Conservation (phyloP, 2,329 filamentous ascomycete species). For the Septoria petroselini region DNA sequence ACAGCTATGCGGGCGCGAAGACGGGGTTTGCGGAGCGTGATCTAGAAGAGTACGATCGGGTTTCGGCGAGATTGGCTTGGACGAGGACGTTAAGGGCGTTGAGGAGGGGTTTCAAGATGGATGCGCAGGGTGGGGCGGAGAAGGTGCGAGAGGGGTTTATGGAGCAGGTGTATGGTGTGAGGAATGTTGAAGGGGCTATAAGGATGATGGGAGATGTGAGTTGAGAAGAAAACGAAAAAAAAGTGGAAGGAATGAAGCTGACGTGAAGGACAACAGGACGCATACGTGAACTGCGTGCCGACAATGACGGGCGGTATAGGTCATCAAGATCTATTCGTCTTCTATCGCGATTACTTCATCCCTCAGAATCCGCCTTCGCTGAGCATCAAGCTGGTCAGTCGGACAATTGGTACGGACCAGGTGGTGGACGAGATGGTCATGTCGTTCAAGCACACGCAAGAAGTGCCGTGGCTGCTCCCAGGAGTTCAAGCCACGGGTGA, state of each 20-base stretch:
- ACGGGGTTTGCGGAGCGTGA: slow-evolving; percentile 46
- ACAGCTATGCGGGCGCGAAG: slow-evolving; percentile 40
- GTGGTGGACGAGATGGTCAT: slow-evolving; percentile 59
- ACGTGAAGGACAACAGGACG: not conserved
- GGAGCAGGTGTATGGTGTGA: not conserved
- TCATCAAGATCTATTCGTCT: slow-evolving; percentile 44
- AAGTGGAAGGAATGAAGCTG: no score
- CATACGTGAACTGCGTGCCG: slow-evolving; percentile 41
- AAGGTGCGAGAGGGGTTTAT: slow-evolving; percentile 30
- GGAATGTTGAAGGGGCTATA: not conserved
- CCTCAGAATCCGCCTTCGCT: slow-evolving; percentile 53
- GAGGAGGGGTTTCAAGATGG: slow-evolving; percentile 33
- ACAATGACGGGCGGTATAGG: slow-evolving; percentile 47
- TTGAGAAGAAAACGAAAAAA: not conserved
- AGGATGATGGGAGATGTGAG: not conserved
- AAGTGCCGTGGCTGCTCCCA: slow-evolving; percentile 58
- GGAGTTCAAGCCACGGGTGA: slow-evolving; percentile 56
- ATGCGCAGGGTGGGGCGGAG: slow-evolving; percentile 28
- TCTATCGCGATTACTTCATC: slow-evolving; percentile 58
- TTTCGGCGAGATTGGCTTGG: slow-evolving; percentile 44
- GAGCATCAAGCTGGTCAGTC: slow-evolving; percentile 52
- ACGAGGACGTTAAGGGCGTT: slow-evolving; percentile 42
- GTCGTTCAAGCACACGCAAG: slow-evolving; percentile 55
- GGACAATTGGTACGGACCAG: slow-evolving; percentile 56
- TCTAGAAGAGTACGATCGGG: slow-evolving; percentile 40